A percentile compares a stretch with the other conserved stretches of the same genome.
Conservation (phyloP, 2,329 filamentous ascomycete species). For the Xylariales sp. region DNA sequence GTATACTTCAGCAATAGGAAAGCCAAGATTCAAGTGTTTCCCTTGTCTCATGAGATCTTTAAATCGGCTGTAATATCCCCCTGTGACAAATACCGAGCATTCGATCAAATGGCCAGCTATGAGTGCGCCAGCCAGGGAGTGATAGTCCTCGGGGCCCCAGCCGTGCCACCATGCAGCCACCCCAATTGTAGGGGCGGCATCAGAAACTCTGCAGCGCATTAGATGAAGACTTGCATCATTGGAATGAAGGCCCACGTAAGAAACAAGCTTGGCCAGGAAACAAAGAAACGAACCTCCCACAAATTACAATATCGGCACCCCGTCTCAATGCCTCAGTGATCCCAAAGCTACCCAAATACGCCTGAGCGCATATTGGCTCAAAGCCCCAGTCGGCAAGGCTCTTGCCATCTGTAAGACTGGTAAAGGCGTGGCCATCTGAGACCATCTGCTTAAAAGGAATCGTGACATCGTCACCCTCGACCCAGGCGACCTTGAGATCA, state of each 20-base stretch:
- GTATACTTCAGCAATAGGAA: constrained; percentile 8
- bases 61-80: constrained; percentile 39
- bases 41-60: constrained; percentile 31
- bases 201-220: constrained; percentile 30
- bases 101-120: constrained; percentile 40
- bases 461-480: constrained; percentile 23
- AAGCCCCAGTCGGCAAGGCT: constrained; percentile 14
- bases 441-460: constrained; percentile 15
- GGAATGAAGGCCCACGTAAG: too few species aligned
- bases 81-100: constrained; percentile 37
- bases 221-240: too few species aligned
- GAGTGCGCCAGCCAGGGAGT: constrained; percentile 34
- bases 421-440: constrained; percentile 18
- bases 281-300: constrained; percentile 26
- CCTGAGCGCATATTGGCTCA: constrained; percentile 15
- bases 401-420: constrained; percentile 14
- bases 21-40: constrained; percentile 20
- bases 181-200: constrained; percentile 40
- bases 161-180: constrained; percentile 18
- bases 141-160: constrained; percentile 35
- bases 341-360: constrained; percentile 39
- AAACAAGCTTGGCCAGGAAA: too few species aligned
- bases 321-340: constrained; percentile 28
- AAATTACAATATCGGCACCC: constrained; percentile 33
- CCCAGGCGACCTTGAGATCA: constrained; percentile 21